Evolutionary conservation across 441 rosid genomes (phyloP).

Genomic region (Mallotus japonicus): DNA sequence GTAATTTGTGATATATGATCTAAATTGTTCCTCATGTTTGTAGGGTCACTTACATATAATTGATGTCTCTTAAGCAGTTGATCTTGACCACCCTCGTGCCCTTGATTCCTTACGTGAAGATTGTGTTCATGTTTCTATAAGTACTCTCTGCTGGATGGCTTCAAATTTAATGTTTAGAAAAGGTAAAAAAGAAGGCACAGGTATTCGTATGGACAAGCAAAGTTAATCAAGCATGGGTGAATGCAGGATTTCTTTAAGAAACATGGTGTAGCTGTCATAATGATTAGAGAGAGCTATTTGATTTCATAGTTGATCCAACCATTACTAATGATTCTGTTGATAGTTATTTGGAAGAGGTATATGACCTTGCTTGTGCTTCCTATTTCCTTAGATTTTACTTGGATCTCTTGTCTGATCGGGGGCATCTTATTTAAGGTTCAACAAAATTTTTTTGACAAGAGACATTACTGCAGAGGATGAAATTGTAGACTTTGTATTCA

Average conservation of each 20-base stretch:
- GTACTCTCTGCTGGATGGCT: conserved; percentile 23
- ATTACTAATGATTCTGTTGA: conserved; percentile 74
- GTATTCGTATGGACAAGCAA: conserved; percentile 6
- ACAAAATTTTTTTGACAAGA: no score
- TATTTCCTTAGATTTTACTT: neutral
- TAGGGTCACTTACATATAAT: conserved; percentile 90
- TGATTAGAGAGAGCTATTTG: conserved; percentile 84
- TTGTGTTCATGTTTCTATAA: conserved; percentile 85
- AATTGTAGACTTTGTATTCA: no score
- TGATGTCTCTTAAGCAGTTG: conserved; percentile 94
- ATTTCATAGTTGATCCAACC: conserved; percentile 85
- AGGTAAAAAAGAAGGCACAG: neutral
- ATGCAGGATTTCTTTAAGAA: conserved; percentile 83
- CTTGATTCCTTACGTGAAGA: conserved; percentile 90
- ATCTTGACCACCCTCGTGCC: conserved; percentile 91
- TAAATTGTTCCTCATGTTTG: conserved; percentile 17
- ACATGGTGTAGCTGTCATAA: conserved; percentile 93
- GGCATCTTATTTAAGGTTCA: conserved; percentile 20
- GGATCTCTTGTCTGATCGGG: conserved; percentile 17
- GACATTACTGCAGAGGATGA: no score
- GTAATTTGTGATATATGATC: neutral
- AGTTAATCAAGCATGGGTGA: neutral
- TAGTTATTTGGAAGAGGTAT: conserved; percentile 83
- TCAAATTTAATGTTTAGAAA: conserved; percentile 5
- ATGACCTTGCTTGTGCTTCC: conserved; percentile 5